Percentiles rank a stretch among this genome's conserved stretches.
Evolutionary conservation across 1,139 yeast species (phyloP).

Genomic region (Geotrichum cucujoidarum): DNA sequence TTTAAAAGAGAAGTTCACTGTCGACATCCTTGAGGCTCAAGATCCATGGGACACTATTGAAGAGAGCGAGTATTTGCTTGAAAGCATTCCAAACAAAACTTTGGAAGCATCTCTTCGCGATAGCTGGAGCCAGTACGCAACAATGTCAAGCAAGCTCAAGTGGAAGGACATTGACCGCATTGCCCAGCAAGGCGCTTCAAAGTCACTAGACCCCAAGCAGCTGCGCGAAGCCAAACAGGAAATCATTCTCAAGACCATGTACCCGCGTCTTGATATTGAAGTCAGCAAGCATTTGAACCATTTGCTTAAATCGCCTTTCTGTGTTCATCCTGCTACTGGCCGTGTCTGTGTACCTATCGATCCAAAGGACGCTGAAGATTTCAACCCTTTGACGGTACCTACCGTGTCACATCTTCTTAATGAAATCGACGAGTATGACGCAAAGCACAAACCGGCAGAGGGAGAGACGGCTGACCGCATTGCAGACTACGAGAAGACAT

Average conservation of each 20-base stretch:
- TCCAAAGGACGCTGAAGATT: slow-evolving; percentile 49
- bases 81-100: slow-evolving; percentile 55
- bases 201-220: slow-evolving; percentile 34
- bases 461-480: slow-evolving; percentile 25
- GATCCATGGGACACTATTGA: slow-evolving; percentile 69
- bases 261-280: slow-evolving; percentile 89
- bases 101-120: slow-evolving; percentile 52
- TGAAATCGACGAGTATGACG: slow-evolving; percentile 47
- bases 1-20: slow-evolving; percentile 58
- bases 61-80: slow-evolving; percentile 52
- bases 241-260: slow-evolving; percentile 69
- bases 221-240: slow-evolving; percentile 79
- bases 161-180: slow-evolving; percentile 78
- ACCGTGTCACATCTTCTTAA: slow-evolving; percentile 57
- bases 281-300: slow-evolving; percentile 89
- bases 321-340: slow-evolving; percentile 97
- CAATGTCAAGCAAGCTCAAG: slow-evolving; percentile 20
- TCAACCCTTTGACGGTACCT: slow-evolving; percentile 80
- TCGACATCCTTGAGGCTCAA: slow-evolving; percentile 69
- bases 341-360: slow-evolving; percentile 92
- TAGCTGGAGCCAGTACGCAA: slow-evolving; percentile 25
- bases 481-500: slow-evolving; percentile 59
- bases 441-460: slow-evolving; percentile 28
- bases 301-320: slow-evolving; percentile 93
- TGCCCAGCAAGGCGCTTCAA: slow-evolving; percentile 48